These are phyloP conservation scores for Chrysosphaeria jannelii DNA, from an alignment of 2,329 filamentous ascomycete species.

Conservation along the genomic window DNA sequence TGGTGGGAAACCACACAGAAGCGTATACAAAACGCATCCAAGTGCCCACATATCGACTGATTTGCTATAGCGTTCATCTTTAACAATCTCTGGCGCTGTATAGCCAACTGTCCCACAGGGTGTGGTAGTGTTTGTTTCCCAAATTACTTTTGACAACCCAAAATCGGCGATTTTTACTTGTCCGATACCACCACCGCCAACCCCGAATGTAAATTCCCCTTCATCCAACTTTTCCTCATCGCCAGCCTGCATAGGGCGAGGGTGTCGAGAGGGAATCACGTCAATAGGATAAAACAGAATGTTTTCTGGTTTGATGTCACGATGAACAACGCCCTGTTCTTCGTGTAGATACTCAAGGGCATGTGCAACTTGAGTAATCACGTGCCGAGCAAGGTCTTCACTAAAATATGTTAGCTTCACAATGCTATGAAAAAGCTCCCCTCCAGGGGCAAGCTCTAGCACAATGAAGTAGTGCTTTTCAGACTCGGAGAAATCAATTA, in stretches of 20 bases:
- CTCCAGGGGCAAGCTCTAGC: constrained; percentile 76
- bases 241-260: constrained; percentile 54
- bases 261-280: constrained; percentile 48
- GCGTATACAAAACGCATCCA: constrained; percentile 84
- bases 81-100: constrained; percentile 93
- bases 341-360: constrained; percentile 86
- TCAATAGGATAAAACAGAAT: constrained; percentile 73
- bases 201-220: constrained; percentile 61
- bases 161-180: constrained; percentile 96
- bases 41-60: constrained; percentile 98
- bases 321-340: constrained; percentile 81
- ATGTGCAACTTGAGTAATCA: constrained; percentile 84
- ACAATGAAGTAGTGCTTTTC: constrained; percentile 94
- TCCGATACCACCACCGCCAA: constrained; percentile 73
- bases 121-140: constrained; percentile 96
- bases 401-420: constrained; percentile 96
- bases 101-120: constrained; percentile 98
- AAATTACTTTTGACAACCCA: constrained; percentile 88
- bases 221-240: constrained; percentile 96
- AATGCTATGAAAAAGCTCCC: constrained; percentile 95
- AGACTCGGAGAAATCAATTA: constrained; percentile 82
- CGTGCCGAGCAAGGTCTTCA: constrained; percentile 77
- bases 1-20: constrained; percentile 89
- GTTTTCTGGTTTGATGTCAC: constrained; percentile 97
- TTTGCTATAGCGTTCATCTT: constrained; percentile 95